A percentile compares a stretch with the other conserved stretches of the same genome.
Evolutionary conservation across 2,329 filamentous ascomycete genomes (phyloP).

Genomic region (Ophiostoma sp.): DNA sequence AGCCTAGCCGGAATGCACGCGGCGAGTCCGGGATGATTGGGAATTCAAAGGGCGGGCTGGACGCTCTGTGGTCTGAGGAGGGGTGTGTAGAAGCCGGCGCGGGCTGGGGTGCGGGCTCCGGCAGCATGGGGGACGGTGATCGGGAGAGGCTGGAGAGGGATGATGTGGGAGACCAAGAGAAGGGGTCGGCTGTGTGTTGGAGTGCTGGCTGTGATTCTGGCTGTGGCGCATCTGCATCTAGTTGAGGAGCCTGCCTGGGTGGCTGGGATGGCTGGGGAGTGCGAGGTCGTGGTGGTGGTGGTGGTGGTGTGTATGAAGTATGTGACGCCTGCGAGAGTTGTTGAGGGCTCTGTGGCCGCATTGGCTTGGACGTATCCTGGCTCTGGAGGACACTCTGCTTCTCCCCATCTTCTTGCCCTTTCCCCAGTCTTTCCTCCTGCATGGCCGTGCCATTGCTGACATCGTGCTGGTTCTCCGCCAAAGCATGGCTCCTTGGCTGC

Average conservation of each 20-base stretch:
- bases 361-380: neutral
- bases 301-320: neutral
- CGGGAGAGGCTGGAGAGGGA: conserved; percentile 21
- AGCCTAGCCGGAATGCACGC: conserved; percentile 30
- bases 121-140: conserved; percentile 14
- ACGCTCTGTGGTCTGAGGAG: neutral
- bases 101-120: neutral
- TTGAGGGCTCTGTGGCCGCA: neutral
- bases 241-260: neutral
- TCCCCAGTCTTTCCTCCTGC: neutral
- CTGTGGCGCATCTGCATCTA: neutral
- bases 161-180: conserved; percentile 22
- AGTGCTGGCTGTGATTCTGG: neutral
- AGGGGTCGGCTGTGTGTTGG: neutral
- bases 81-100: neutral
- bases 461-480: neutral
- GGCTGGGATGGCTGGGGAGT: neutral
- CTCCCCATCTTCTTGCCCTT: neutral
- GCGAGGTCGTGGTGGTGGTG: neutral
- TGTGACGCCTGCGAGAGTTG: neutral
- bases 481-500: neutral
- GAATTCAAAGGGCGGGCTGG: conserved; percentile 3
- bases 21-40: conserved; percentile 25
- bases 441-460: neutral
- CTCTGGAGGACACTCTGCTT: neutral